phyloP scores from a whole-genome alignment of 2,329 filamentous ascomycete species.

The Nakataea oryzae region DNA sequence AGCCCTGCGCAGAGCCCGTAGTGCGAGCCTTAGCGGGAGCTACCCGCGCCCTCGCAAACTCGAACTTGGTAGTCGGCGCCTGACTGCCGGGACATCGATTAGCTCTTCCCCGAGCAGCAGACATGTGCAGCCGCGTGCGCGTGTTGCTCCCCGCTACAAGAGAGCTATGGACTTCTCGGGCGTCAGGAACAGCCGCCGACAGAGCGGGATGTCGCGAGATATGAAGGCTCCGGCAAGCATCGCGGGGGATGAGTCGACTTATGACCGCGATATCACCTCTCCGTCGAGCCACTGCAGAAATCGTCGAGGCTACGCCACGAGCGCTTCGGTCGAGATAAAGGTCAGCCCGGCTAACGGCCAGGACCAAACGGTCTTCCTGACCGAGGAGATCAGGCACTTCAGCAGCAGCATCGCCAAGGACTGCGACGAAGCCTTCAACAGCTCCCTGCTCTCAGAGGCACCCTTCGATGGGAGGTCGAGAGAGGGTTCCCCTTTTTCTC shows the following conservation, averaged over 20 bases:
- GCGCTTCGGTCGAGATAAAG: neutral
- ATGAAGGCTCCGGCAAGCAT: slow-evolving; percentile 11
- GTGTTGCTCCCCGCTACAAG: slow-evolving; percentile 35
- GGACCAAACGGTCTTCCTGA: slow-evolving; percentile 26
- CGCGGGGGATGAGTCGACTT: slow-evolving; percentile 16
- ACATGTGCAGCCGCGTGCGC: slow-evolving; percentile 29
- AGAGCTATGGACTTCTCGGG: slow-evolving; percentile 45
- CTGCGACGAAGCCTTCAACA: slow-evolving; percentile 86
- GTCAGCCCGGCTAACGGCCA: neutral
- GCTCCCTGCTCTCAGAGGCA: slow-evolving; percentile 31
- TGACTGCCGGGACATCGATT: slow-evolving; percentile 30
- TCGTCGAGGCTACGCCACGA: slow-evolving; percentile 2
- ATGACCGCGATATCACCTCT: slow-evolving; percentile 13
- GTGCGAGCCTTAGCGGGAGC: slow-evolving; percentile 1
- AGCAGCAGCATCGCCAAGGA: slow-evolving; percentile 80
- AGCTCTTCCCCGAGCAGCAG: slow-evolving; percentile 37
- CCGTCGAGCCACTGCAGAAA: slow-evolving; percentile 8
- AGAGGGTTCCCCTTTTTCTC: slow-evolving; percentile 30
- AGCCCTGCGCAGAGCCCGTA: neutral
- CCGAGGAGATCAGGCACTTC: slow-evolving; percentile 73
- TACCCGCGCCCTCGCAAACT: slow-evolving; percentile 16
- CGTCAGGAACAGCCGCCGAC: slow-evolving; percentile 25
- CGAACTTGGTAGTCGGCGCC: slow-evolving; percentile 17
- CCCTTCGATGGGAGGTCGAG: slow-evolving; percentile 11
- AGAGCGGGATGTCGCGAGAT: slow-evolving; percentile 4